Evolutionary conservation across 2,329 filamentous ascomycete genomes (phyloP).

Genomic region (Aureobasidium sp.): DNA sequence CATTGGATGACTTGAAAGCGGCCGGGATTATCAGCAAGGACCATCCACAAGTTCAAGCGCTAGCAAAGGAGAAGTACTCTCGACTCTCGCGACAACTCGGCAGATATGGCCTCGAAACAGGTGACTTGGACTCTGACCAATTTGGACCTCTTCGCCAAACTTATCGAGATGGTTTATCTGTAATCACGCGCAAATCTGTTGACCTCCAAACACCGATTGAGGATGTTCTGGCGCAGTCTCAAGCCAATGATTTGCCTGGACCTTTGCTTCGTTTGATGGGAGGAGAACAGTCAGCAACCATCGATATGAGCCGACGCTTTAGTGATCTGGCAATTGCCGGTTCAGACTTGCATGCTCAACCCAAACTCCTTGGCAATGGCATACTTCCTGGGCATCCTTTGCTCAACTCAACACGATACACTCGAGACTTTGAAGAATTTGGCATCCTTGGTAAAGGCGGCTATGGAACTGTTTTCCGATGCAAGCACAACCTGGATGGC

Average conservation of each 20-base stretch:
- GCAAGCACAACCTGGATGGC: slow-evolving; percentile 54
- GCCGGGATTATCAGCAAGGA: slow-evolving; percentile 20
- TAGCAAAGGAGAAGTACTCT: slow-evolving; percentile 34
- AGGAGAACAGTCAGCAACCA: not conserved
- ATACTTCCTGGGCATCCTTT: slow-evolving; percentile 19
- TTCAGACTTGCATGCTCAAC: slow-evolving; percentile 4
- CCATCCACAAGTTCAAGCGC: slow-evolving; percentile 32
- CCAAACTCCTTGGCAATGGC: not conserved
- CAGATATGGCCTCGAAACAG: slow-evolving; percentile 29
- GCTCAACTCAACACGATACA: slow-evolving; percentile 37
- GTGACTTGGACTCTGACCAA: slow-evolving; percentile 32
- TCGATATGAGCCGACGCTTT: not conserved
- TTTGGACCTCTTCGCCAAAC: slow-evolving; percentile 28
- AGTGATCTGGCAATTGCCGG: not conserved
- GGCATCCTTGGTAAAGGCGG: slow-evolving; percentile 56
- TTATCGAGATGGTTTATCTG: slow-evolving; percentile 34
- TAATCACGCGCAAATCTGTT: slow-evolving; percentile 16
- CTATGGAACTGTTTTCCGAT: slow-evolving; percentile 58
- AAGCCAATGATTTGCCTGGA: slow-evolving; percentile 2
- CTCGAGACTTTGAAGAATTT: slow-evolving; percentile 47
- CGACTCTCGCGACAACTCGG: slow-evolving; percentile 32
- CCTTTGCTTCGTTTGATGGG: slow-evolving; percentile 12
- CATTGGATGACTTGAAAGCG: slow-evolving; percentile 29
- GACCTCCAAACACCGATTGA: slow-evolving; percentile 1
- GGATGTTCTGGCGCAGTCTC: not conserved